Evolutionary conservation across 495 filamentous ascomycete species (phyloP).

Genomic region (Hypoxylon intermedium): DNA sequence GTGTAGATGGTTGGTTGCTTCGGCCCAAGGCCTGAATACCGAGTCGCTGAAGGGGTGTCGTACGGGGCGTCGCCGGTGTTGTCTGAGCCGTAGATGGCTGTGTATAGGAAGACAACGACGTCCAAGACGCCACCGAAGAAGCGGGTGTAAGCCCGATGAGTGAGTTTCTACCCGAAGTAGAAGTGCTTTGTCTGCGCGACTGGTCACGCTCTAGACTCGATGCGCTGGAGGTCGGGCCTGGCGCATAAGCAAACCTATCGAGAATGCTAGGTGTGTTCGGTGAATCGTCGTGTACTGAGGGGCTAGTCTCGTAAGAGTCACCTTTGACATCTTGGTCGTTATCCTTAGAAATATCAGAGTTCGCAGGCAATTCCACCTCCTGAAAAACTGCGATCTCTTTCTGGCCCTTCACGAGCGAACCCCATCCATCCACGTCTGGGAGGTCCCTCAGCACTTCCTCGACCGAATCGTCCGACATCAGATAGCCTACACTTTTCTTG

Average conservation of each 20-base stretch:
- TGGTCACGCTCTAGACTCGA: background rate
- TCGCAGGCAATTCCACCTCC: constrained; percentile 16
- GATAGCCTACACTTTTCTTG: constrained; percentile 38
- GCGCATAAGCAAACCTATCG: constrained; percentile 29
- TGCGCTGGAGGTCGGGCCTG: background rate
- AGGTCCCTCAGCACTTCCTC: constrained; percentile 53
- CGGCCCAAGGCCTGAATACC: constrained; percentile 52
- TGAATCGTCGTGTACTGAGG: background rate
- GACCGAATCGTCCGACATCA: constrained; percentile 57
- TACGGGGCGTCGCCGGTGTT: constrained; percentile 32
- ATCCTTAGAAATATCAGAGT: constrained; percentile 11
- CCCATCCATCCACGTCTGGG: constrained; percentile 47
- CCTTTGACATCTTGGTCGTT: constrained; percentile 4
- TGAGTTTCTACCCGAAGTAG: constrained; percentile 31
- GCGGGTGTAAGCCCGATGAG: constrained; percentile 36
- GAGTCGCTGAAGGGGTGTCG: constrained; percentile 56
- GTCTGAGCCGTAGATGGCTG: constrained; percentile 42
- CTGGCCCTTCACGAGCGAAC: constrained; percentile 18
- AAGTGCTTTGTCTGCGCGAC: constrained; percentile 24
- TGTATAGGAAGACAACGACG: constrained; percentile 12
- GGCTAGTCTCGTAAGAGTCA: background rate
- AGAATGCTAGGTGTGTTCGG: constrained; percentile 32
- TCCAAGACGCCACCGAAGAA: constrained; percentile 40
- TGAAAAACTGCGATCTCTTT: constrained; percentile 41
- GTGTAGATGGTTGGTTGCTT: constrained; percentile 38